These are phyloP conservation scores for Hygrophila difformis DNA, from an alignment of 257 asterid genomes.

Conservation along the genomic window DNA sequence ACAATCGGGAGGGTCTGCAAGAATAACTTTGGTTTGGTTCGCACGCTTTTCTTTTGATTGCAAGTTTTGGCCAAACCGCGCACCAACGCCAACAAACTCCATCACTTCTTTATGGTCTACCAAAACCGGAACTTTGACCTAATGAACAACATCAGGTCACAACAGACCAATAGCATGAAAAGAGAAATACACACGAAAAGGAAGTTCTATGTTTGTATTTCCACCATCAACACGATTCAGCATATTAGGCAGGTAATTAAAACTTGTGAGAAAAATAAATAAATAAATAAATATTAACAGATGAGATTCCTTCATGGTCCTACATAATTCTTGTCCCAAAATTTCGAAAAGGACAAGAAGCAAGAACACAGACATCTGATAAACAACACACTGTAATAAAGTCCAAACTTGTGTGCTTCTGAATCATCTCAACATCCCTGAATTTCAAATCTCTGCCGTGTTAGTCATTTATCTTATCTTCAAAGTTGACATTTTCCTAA, in stretches of 20 bases:
- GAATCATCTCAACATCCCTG: too few species aligned
- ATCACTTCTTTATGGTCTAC: conserved; percentile 56
- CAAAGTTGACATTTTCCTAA: too few species aligned
- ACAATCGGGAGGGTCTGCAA: conserved; percentile 93
- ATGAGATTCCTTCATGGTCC: not conserved
- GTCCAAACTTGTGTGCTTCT: too few species aligned
- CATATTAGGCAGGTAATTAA: not conserved
- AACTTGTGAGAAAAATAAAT: too few species aligned
- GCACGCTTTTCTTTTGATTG: conserved; percentile 97
- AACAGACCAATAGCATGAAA: not conserved
- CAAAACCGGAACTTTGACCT: conserved; percentile 95
- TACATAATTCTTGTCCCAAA: not conserved
- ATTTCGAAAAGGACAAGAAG: too few species aligned
- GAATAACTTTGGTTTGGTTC: conserved; percentile 57
- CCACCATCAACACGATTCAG: conserved; percentile 3
- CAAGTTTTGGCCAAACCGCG: conserved; percentile 87
- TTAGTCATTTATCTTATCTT: too few species aligned
- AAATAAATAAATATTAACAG: not conserved
- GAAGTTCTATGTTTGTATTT: not conserved
- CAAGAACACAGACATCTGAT: too few species aligned
- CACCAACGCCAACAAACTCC: conserved; percentile 95
- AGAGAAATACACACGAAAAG: not conserved
- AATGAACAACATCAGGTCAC: conserved; percentile 15
- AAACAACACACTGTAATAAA: not conserved
- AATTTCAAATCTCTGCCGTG: too few species aligned